These are phyloP conservation scores for Telfairia occidentalis DNA, from an alignment of 331 rosid genomes.

Conservation along the genomic window DNA sequence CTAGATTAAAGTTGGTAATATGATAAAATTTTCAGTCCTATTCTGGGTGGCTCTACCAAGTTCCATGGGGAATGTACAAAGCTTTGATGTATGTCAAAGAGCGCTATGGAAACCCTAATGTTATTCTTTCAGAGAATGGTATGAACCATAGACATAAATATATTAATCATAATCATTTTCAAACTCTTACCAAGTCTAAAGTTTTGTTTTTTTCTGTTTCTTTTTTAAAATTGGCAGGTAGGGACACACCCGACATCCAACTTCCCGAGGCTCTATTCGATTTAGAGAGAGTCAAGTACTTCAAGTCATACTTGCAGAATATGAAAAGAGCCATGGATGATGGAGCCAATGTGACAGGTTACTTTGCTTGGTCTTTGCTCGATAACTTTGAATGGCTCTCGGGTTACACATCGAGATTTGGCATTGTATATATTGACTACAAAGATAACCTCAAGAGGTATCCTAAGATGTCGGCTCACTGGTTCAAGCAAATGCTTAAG, in stretches of 20 bases:
- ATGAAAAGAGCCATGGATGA: neutral
- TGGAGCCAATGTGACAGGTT: constrained; percentile 18
- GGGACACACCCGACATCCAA: neutral
- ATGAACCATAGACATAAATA: neutral
- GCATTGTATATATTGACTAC: neutral
- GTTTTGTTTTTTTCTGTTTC: neutral
- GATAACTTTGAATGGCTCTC: constrained; percentile 2
- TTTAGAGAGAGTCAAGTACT: neutral
- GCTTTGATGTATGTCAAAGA: constrained; percentile 21
- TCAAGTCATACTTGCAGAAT: neutral
- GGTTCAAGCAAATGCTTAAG: neutral
- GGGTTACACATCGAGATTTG: neutral
- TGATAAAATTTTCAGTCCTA: constrained; percentile 23
- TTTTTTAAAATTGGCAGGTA: neutral
- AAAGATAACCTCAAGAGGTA: neutral
- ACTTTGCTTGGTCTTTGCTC: constrained; percentile 16
- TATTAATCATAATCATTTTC: neutral
- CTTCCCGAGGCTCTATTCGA: neutral
- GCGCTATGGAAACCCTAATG: constrained; percentile 32
- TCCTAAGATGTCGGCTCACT: neutral
- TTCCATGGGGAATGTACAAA: constrained; percentile 36
- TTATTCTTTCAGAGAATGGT: constrained; percentile 59
- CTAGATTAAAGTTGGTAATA: neutral
- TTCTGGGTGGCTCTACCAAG: constrained; percentile 33
- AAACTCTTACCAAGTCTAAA: neutral